These are phyloP conservation scores for Colletotrichum neosansevieriae DNA, from an alignment of 2,329 filamentous ascomycete species.

Conservation along the genomic window DNA sequence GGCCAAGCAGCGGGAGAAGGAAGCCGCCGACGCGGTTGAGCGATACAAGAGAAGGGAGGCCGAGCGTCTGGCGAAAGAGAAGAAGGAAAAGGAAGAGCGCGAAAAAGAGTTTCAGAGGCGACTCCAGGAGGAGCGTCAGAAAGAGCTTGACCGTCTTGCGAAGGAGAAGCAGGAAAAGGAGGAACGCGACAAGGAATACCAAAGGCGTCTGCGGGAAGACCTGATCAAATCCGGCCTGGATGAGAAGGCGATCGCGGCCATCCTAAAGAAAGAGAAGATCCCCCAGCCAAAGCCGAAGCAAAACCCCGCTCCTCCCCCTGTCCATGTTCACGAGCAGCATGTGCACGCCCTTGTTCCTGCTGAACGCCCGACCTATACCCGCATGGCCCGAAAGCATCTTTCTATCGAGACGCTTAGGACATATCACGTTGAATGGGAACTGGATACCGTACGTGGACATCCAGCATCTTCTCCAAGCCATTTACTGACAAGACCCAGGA, in stretches of 20 bases:
- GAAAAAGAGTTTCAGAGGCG: slow-evolving; percentile 68
- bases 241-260: slow-evolving; percentile 69
- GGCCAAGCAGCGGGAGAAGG: slow-evolving; percentile 57
- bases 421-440: slow-evolving; percentile 68
- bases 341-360: slow-evolving; percentile 35
- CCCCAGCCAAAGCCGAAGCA: slow-evolving; percentile 44
- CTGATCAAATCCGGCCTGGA: slow-evolving; percentile 69
- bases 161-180: slow-evolving; percentile 62
- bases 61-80: slow-evolving; percentile 60
- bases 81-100: slow-evolving; percentile 59
- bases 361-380: slow-evolving; percentile 68
- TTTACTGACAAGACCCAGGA: slow-evolving; percentile 58
- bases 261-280: slow-evolving; percentile 68
- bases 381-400: slow-evolving; percentile 71
- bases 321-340: too few relatives aligned
- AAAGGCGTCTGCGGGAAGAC: slow-evolving; percentile 67
- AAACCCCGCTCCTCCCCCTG: background rate
- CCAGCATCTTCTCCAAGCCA: background rate
- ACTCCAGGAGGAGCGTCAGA: slow-evolving; percentile 63
- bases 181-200: slow-evolving; percentile 65
- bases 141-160: slow-evolving; percentile 60
- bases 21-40: slow-evolving; percentile 63
- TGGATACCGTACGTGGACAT: slow-evolving; percentile 62
- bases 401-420: slow-evolving; percentile 71
- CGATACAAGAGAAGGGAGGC: slow-evolving; percentile 63